These are phyloP conservation scores for Candida gorgasii DNA, from an alignment of 805 yeast genomes.

Conservation along the genomic window DNA sequence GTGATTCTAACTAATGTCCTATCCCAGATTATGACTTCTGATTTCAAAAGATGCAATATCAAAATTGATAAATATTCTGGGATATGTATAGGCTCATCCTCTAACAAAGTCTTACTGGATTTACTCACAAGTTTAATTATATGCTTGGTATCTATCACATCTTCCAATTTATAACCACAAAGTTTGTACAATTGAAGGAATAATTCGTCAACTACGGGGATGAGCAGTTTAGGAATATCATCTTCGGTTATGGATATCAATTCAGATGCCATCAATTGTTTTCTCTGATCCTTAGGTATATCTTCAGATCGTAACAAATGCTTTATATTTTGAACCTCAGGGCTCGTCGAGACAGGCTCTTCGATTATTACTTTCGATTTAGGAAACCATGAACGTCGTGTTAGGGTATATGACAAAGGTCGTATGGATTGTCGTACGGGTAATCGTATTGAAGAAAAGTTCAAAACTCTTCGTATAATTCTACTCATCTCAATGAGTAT, in stretches of 20 bases:
- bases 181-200: conserved; percentile 16
- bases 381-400: not conserved
- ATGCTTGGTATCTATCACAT: not conserved
- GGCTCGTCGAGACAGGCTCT: conserved; percentile 5
- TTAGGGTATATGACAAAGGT: not conserved
- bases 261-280: conserved; percentile 7
- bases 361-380: conserved; percentile 10
- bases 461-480: too few species aligned
- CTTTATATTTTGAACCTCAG: conserved; percentile 10
- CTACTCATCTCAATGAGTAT: too few species aligned
- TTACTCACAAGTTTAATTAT: conserved; percentile 2
- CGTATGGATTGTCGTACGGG: too few species aligned
- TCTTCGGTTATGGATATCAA: conserved; percentile 7
- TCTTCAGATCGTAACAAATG: conserved; percentile 14
- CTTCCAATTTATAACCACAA: conserved; percentile 1
- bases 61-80: conserved; percentile 32
- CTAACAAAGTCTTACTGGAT: conserved; percentile 8
- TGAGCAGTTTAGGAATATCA: conserved; percentile 5
- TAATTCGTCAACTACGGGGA: conserved; percentile 9
- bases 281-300: conserved; percentile 1
- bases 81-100: conserved; percentile 14
- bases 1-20: conserved; percentile 25
- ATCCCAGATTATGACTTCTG: conserved; percentile 17
- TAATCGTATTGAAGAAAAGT: too few species aligned
- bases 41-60: conserved; percentile 21